Evolutionary conservation across 129 eudicot species (phyloP).

Genomic region (Dittrichia graveolens): DNA sequence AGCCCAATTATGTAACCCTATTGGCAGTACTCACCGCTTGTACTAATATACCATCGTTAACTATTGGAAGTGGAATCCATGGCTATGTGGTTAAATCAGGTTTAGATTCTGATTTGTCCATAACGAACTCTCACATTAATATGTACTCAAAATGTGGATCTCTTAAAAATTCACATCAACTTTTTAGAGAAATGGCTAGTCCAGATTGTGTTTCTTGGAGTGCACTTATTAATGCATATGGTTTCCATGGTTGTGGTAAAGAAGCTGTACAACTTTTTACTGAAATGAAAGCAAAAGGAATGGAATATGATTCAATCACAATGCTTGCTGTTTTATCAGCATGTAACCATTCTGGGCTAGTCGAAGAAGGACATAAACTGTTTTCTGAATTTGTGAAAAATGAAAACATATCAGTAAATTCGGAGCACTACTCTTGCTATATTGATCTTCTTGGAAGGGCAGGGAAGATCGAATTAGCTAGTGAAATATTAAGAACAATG

Average conservation of each 20-base stretch:
- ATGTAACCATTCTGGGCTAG: constrained; percentile 66
- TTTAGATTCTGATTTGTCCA: constrained; percentile 33
- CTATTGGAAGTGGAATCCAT: constrained; percentile 50
- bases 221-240: constrained; percentile 56
- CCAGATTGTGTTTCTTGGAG: constrained; percentile 66
- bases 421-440: constrained; percentile 68
- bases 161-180: constrained; percentile 45
- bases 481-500: constrained; percentile 53
- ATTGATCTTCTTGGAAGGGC: constrained; percentile 79
- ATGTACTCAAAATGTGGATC: constrained; percentile 76
- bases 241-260: constrained; percentile 53
- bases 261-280: constrained; percentile 51
- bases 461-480: constrained; percentile 63
- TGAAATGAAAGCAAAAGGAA: constrained; percentile 50
- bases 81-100: constrained; percentile 46
- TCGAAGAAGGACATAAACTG: constrained; percentile 48
- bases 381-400: constrained; percentile 40
- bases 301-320: constrained; percentile 44
- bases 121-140: constrained; percentile 54
- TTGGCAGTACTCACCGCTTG: constrained; percentile 58
- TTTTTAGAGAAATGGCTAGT: constrained; percentile 41
- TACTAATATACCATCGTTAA: constrained; percentile 42
- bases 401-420: constrained; percentile 6
- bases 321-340: constrained; percentile 60
- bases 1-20: constrained; percentile 53